Base-by-base conservation (phyloP, 2,329 filamentous ascomycete genomes). In the Xylariaceae sp. region DNA sequence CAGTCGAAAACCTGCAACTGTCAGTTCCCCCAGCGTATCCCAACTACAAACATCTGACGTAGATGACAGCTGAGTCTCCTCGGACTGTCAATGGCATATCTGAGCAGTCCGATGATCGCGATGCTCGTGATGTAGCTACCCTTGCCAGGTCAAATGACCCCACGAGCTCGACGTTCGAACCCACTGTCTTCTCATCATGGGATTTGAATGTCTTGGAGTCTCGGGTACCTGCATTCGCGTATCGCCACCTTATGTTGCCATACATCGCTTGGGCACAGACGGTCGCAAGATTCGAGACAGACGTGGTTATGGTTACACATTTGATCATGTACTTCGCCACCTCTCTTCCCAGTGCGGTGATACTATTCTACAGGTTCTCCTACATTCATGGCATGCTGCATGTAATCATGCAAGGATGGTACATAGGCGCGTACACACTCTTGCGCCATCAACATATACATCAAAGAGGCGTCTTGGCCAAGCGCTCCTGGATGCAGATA, bases 361-460 rank as follows among this genome's bases (percentile, higher is more conserved):
- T 78, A 49, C 75, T 93, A 28, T 69, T 61, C 12, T 89, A 82
- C 69, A 73, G 77, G 63, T 92, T 92, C 70, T 79, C 77, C 10
- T 89, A 81, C 71, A 59, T 80, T 36, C 89, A 91, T 67, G 89
- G 79, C 10, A 60, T 89, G 14, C 59, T 84, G 28, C 89, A 93
- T 64, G 74, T 78, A 48, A 63, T 80, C 10, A 83, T 90, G 75
- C 83, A 88, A 61, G 71, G 80, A 33, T 88, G 78, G 66, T 91
- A 86, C 63, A 81, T 84, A 47, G 88, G 88, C 7, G 76, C 84
- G 1, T 93, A 90, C 71, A 93, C 88, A 0, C 75, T 93, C 36
- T 83, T 93, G 81, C 88, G 89, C 79, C 89, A 93, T 63, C 88
- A 93, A 64, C 89, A 93, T 67, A 92, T 93, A 60, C 89, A 93